phyloP scores from a whole-genome alignment of 192 early-diverging fungal genomes.

The Spizellomyces punctatus region DNA sequence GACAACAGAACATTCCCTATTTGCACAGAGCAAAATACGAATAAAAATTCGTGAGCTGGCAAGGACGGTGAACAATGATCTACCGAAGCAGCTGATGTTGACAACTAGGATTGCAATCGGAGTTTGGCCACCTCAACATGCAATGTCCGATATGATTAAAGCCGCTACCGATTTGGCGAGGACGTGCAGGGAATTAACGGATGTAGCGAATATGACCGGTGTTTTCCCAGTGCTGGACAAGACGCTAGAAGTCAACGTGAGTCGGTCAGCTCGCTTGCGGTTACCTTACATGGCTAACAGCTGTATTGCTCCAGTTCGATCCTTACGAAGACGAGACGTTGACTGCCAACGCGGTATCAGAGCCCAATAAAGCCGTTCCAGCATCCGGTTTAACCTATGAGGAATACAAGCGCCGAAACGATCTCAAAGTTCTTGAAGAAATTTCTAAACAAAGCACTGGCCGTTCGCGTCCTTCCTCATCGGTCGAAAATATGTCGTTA shows the following conservation, averaged over 20 bases:
- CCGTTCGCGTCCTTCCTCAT: neutral
- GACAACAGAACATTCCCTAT: slow-evolving; percentile 1
- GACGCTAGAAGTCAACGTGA: slow-evolving; percentile 36
- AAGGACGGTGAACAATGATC: slow-evolving; percentile 31
- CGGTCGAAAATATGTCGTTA: neutral
- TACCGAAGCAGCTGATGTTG: slow-evolving; percentile 48
- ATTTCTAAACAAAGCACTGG: slow-evolving; percentile 38
- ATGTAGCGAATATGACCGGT: slow-evolving; percentile 48
- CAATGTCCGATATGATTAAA: slow-evolving; percentile 52
- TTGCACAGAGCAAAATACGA: slow-evolving; percentile 13
- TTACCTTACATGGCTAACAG: neutral
- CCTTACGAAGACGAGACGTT: slow-evolving; percentile 32
- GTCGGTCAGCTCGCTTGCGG: neutral
- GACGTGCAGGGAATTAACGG: slow-evolving; percentile 36
- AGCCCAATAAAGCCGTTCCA: neutral
- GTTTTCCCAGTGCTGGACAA: slow-evolving; percentile 44
- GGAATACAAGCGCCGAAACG: slow-evolving; percentile 49
- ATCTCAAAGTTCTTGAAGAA: slow-evolving; percentile 46
- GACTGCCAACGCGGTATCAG: neutral
- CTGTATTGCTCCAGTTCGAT: slow-evolving; percentile 16
- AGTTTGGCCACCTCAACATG: slow-evolving; percentile 56
- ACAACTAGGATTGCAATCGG: slow-evolving; percentile 58
- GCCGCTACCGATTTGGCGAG: slow-evolving; percentile 42
- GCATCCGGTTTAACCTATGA: slow-evolving; percentile 32
- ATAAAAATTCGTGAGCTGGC: slow-evolving; percentile 27